Evolutionary conservation across 352 stramenopile genomes (phyloP).

Genomic region (Blastocystis sp.): DNA sequence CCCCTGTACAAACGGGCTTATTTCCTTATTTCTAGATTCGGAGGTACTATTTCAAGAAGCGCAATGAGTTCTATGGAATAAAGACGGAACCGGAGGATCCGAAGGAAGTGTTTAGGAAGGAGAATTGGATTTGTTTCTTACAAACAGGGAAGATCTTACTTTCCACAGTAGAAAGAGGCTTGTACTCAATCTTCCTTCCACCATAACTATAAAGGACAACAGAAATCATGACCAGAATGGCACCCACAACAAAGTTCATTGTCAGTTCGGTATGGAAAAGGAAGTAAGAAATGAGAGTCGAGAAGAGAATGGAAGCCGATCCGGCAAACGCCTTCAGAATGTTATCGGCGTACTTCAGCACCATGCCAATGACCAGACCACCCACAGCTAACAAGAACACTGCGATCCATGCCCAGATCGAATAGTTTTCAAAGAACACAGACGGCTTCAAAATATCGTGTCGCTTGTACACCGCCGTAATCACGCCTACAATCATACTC

Average conservation of each 20-base stretch:
- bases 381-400: conserved; percentile 69
- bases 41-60: conserved; percentile 20
- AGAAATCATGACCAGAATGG: conserved; percentile 65
- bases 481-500: conserved; percentile 67
- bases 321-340: conserved; percentile 81
- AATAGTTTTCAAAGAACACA: conserved; percentile 74
- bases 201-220: conserved; percentile 63
- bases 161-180: background rate
- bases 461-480: conserved; percentile 68
- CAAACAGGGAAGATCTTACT: background rate
- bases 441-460: conserved; percentile 61
- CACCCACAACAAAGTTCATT: conserved; percentile 67
- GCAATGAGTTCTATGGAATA: conserved; percentile 44
- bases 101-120: background rate
- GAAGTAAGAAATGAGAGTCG: conserved; percentile 68
- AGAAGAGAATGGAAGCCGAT: conserved; percentile 74
- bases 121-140: background rate
- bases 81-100: background rate
- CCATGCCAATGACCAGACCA: conserved; percentile 76
- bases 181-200: background rate
- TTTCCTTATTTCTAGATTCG: background rate
- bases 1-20: background rate
- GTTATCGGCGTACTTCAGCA: conserved; percentile 84
- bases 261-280: conserved; percentile 74
- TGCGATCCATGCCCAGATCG: conserved; percentile 63